Evolutionary conservation across 306 rosid species (phyloP), one percentile per base, ranked within the genome.

Genomic region (Argentina anserina): DNA sequence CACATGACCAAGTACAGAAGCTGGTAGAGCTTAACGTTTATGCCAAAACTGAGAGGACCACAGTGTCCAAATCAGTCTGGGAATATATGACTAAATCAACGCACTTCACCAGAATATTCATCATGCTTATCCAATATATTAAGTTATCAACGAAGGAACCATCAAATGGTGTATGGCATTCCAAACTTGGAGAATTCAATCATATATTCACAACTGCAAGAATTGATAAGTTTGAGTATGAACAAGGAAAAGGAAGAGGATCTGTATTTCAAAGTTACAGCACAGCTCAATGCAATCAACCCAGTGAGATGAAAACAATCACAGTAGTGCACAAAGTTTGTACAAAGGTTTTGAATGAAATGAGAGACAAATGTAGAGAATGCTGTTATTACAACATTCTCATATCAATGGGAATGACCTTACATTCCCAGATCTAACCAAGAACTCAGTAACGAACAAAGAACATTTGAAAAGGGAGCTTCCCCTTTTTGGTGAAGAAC

Each of bases 401-500:
- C 50, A 73, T 80, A 28, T 63, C 61, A 80, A 76, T 75, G 84
- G 81, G 87, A 75, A 82, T 83, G 87, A 65, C 93, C 85, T 77
- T 87, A 80, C 94, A 80, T 76, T 73, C 91, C 80, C 85, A 83
- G 80, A 67, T 75, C 64, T 75, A 76, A 76, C 79, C 79, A 81
- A 83, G 20, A n/a, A 80, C 60, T 73, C 79, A 70, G 65, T 65
- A 64, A 72, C 36, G 79, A 84, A 76, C 81, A 79, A 66, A 15
- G 76, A 79, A 75, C 70, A 21, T 53, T 31, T 36, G 80, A 72
- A 56, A 69, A 74, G 87, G 88, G 75, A 47, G 79, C 78, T 69
- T 75, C 81, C 83, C 87, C 72, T 70, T 52, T 85, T 62, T 74
- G 78, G 90, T 82, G 82, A 78, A 80, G 70, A 84, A 46, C 87